A percentile compares a stretch with the other conserved stretches of the same genome.
Conservation (phyloP, 768 basidiomycete species). For the Termitomyces sp. region DNA sequence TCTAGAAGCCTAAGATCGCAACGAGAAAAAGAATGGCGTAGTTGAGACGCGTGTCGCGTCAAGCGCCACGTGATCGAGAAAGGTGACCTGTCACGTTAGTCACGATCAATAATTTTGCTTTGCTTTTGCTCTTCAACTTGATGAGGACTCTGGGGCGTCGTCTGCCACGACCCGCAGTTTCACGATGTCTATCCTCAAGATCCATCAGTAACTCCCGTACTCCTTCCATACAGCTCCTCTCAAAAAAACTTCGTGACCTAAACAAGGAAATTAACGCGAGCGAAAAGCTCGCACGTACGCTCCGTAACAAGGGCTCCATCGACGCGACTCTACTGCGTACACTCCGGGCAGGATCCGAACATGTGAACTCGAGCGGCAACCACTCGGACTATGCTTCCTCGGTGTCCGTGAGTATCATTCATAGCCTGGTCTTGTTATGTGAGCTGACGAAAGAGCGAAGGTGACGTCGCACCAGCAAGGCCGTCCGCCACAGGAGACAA, state of each 20-base stretch:
- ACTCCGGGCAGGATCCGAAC: not conserved
- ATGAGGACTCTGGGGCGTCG: not conserved
- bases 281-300: not conserved
- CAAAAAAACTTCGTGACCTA: not conserved
- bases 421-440: too few relatives aligned
- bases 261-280: not conserved
- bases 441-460: too few relatives aligned
- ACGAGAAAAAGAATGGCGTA: not conserved
- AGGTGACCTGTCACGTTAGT: not conserved
- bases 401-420: not conserved
- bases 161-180: not conserved
- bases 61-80: not conserved
- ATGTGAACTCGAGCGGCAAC: not conserved
- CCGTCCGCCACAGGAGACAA: too few relatives aligned
- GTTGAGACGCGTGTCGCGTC: not conserved
- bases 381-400: not conserved
- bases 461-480: not conserved
- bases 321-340: not conserved
- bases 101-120: constrained; percentile 7
- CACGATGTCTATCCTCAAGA: not conserved
- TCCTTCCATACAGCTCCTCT: too few relatives aligned
- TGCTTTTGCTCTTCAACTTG: not conserved
- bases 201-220: not conserved
- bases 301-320: not conserved
- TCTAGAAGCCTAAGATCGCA: too few relatives aligned